Base-by-base conservation (phyloP, 306 rosid genomes). In the Citrullus mucosospermus region DNA sequence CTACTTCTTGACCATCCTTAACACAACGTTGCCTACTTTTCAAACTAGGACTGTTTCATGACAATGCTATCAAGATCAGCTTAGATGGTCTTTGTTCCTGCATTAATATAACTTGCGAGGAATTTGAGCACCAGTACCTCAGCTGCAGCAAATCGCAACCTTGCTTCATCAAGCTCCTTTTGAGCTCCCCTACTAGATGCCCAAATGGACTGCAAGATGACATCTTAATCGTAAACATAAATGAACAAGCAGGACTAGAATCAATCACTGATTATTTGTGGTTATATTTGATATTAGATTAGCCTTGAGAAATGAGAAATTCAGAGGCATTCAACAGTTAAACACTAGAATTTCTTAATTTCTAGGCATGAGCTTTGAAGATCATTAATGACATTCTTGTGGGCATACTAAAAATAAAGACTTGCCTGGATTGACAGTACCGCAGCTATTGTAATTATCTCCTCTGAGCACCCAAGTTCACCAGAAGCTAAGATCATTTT, bases 81-180 rank as follows among this genome's bases (percentile, higher is more conserved):
- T 39, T 39, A 41, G 54, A 39, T 67, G 50, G 53, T 18, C 53
- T 67, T 9, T 39, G 41, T 67, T 67, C 34, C 74, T 32, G 9
- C 8, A 67, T 67, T 67, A 39, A 68, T 68, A 68, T 20, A 20
- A 43, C 55, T 68, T 41, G 53, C 76, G 17, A 51, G 20, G 67
- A 79, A 73, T 6, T 39, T 43, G 36, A 83, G 75, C 82, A 55
- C 25, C 67, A 78, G 62, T 84, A 94, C 97, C 96, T 94, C 98
- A 1, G 97, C 94, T 73, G 93, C 91, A 51, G 98, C 92, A 88
- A 92, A 94, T 86, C 91, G 89, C 90, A 90, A 88, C 86, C 90
- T 94, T 46, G 96, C 97, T 88, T 92, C 97, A 88, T 94, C 98
- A 55, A 90, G 83, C 69, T 94, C 98, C 88, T 83, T 92, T 68